Base-by-base conservation (phyloP, 2,329 filamentous ascomycete genomes). In the Penicillium sp. region DNA sequence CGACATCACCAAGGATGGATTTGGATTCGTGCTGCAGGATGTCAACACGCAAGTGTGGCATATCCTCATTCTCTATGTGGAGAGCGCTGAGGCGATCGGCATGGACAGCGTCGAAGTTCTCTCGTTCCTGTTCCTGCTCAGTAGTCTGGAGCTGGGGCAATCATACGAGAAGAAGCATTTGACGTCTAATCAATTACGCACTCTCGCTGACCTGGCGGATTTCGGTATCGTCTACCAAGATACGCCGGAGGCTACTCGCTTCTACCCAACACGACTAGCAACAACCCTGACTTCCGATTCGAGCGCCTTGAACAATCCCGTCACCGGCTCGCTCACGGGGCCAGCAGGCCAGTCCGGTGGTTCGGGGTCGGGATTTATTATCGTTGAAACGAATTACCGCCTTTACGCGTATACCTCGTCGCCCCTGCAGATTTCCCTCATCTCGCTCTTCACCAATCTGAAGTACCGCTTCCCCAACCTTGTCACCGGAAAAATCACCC, bases 31-130 rank as follows among this genome's bases (percentile, higher is more conserved):
- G 52, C 81, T 99, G 8, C 93, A 97, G 67, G 93, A 97, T 69
- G 88, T 93, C 55, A 97, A 97, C 71, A 92, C 93, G 0, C 94
- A 99, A 73, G 92, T 99, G 31, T 99, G 94, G 94, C 94, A 92
- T 23, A 80, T 99, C 43, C 81, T 99, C 31, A 88, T 99, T 26
- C 87, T 97, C 28, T 99, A 96, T 81, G 86, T 99, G 47, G 90
- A 95, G 63, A 89, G 91, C 57, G 89, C 89, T 40, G 88, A 91
- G 64, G 79, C 81, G 51, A 82, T 90, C 14, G 83, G 84, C 28
- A 88, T 96, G 81, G 91, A 96, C 62, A 87, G 89, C 55, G 92
- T 96, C 44, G 94, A 99, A 68, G 92, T 97, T 71, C 85, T 99
- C 5, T 92, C 91, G 6, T 99, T 99, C 72, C 86, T 99, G 63